Base-by-base conservation (phyloP, 2,329 filamentous ascomycete genomes). In the Neoscytalidium dimidiatum region DNA sequence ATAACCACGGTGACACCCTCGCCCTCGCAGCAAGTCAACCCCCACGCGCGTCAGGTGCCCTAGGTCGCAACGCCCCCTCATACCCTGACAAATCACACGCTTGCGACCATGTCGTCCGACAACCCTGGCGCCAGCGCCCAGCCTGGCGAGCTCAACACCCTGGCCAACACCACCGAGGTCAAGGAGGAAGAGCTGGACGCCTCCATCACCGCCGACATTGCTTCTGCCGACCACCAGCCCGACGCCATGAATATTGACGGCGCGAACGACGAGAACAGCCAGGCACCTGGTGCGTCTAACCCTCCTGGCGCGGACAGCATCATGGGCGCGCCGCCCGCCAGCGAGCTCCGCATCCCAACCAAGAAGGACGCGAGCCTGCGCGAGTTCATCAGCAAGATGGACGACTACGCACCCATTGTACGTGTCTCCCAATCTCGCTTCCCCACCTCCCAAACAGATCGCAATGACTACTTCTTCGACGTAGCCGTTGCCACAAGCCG, bases 331-430 rank as follows among this genome's bases (percentile, higher is more conserved):
- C 76, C 79, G 5, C 63, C 63, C n/a, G 33, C 63, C 21, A 77
- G 83, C 46, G 89, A 91, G 66, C 78, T 88, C 44, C 87, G 86
- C 73, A 82, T 92, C 68, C 89, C 91, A 1, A 89, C 90, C 61
- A 92, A 93, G 76, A 98, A 98, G 80, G 95, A 99, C 80, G 90
- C 90, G 21, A 96, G 91, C 43, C 81, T 99, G 69, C 91, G 94
- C 74, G 94, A 98, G 79, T 97, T 99, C 75, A 79, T 99, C 19
- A 86, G 86, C 69, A 97, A 97, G 84, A 98, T 99, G 90, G 95
- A 99, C 75, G 95, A 99, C 73, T 98, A 95, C 79, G 93, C 95
- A 67, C 95, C 95, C 11, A 97, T 99, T 73, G 94, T 97, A 85
- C 69, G 90, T 81, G 52, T n/a, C n/a, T n/a, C n/a, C n/a, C 35